Base-by-base conservation (phyloP, 2,329 filamentous ascomycete species). In the Diaporthe sp. region DNA sequence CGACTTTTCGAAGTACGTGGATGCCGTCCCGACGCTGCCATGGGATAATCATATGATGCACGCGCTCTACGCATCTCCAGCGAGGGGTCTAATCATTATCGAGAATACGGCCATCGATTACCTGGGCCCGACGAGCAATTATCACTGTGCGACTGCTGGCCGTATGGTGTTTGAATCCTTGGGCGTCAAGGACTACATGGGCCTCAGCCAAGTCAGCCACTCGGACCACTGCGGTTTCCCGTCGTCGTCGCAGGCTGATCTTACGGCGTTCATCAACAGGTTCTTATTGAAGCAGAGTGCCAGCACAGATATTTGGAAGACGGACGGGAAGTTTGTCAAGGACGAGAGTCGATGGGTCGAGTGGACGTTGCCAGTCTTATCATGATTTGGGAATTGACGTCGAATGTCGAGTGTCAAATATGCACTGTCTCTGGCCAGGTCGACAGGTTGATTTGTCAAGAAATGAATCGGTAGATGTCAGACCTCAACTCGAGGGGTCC, bases 1-100 rank as follows among this genome's bases (percentile, higher is more conserved):
- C 1, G 79, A 80, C 13, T 89, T 89, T 63, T 31, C 60, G 3
- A 63, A 44, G 25, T 44, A 63, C 9, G 39, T 63, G 7, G 60
- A 63, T 15, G 39, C n/a, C 3, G 60, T 63, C 12, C 60, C 60
- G 4, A 31, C 60, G 13, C 39, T 63, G 2, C 60, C 60, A 17
- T 61, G 60, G 39, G 39, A 63, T n/a, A 44, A 63, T 4, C 60
- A 63, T 8, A 44, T 63, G 60, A 63, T 63, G 39, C 60, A 63
- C 13, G 60, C 60, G 9, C 39, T 44, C 7, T 63, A 22, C 20
- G 60, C 60, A 12, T 63, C n/a, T 6, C 60, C 60, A 3, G 60
- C 60, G 12, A 63, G 60, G 39, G 39, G 39, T 17, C 60, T 63
- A n/a, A 15, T 63, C 3, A 31, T 63, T 5, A 31, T 63, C n/a